phyloP scores from a whole-genome alignment of 2,329 filamentous ascomycete genomes.

The Cercospora sesami region DNA sequence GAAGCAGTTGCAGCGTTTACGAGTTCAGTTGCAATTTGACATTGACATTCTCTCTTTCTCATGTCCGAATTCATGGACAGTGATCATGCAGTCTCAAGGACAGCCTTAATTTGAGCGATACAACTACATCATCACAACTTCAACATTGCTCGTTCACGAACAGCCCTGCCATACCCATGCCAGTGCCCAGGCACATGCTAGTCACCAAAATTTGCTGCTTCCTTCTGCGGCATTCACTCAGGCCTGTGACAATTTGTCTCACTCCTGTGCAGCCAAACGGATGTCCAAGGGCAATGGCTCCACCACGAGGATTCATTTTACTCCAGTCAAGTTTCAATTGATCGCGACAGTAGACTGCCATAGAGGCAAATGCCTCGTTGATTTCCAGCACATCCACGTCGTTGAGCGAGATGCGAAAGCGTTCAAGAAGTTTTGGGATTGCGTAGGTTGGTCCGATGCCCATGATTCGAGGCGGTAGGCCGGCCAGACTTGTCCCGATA shows the following conservation, averaged over 20 bases:
- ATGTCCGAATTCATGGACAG: no score
- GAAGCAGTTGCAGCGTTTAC: no score
- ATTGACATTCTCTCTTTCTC: no score
- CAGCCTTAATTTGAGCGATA: no score
- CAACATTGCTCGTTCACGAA: not conserved
- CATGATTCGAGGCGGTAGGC: constrained; percentile 84
- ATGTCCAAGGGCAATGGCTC: constrained; percentile 81
- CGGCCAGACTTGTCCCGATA: constrained; percentile 56
- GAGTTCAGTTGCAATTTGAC: no score
- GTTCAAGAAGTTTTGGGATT: constrained; percentile 72
- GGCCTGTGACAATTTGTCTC: constrained; percentile 72
- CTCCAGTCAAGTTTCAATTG: constrained; percentile 66
- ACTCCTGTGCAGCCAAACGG: constrained; percentile 85
- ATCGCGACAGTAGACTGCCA: constrained; percentile 68
- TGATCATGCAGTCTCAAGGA: no score
- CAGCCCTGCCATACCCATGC: constrained; percentile 40
- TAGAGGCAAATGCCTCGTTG: constrained; percentile 73
- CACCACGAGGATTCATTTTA: constrained; percentile 84
- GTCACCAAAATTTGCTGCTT: constrained; percentile 76
- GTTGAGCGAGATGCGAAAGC: constrained; percentile 33
- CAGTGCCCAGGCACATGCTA: constrained; percentile 71
- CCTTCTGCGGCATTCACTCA: constrained; percentile 65
- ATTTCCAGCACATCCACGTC: constrained; percentile 88
- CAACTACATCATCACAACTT: no score
- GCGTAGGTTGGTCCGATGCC: constrained; percentile 82